Base-by-base conservation (phyloP, 2,329 filamentous ascomycete species). In the Aphanocladium album region DNA sequence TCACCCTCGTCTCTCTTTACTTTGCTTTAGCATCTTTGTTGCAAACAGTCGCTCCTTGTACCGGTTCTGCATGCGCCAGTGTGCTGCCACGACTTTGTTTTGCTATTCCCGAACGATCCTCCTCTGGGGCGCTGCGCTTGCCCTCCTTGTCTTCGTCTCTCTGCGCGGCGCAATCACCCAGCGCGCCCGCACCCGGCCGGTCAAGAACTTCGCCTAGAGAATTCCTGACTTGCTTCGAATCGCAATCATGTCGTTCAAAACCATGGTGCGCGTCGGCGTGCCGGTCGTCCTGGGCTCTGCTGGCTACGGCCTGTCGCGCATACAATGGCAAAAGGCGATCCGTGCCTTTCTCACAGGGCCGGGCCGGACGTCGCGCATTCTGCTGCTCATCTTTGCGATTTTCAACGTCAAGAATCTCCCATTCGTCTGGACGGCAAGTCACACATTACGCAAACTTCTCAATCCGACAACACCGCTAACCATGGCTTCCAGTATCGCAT, bases 321-420 rank as follows among this genome's bases (percentile, higher is more conserved):
- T 79, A 62, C 73, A 83, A 66, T 79, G 78, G 73, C 64, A 66
- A 17, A 64, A 64, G 2, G 62, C 76, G 23, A 62, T 79, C 12
- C 68, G 70, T 57, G 65, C 72, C 30, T 85, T 84, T 68, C 71
- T 82, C 62, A 83, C 79, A 0, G 83, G 82, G 0, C 82, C 83
- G 0, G 83, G 82, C 2, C 76, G 80, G 57, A 79, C 76, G 6
- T 82, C 78, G 64, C 79, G 83, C 5, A 77, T 85, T 60, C 57
- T 83, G 60, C 71, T 84, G 62, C 67, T 88, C 16, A 55, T 83
- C 14, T 83, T 89, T 60, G 77, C 84, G 14, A 52, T 88, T 8
- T 67, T 83, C 47, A 93, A 93, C 72, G 79, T 88, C 76, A 93
- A 93, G 80, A 89, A 82, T 62, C 69, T 92, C 62, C 90, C 90